Evolutionary conservation across 768 basidiomycete species (phyloP).

Genomic region (Tulasnella sp.): DNA sequence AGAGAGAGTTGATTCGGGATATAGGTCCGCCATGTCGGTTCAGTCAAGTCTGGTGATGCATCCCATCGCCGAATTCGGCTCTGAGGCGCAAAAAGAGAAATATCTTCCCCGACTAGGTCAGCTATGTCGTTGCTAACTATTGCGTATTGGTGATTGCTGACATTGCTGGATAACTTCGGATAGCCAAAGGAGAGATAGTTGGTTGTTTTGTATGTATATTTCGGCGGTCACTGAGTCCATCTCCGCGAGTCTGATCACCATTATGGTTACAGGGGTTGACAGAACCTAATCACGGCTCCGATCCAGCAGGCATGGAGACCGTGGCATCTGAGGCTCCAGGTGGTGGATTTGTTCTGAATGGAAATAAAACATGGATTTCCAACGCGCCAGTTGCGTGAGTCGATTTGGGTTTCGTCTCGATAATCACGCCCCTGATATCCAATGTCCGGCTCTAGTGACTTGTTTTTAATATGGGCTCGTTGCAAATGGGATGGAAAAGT

Average conservation of each 20-base stretch:
- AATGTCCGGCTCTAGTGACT: slow-evolving; percentile 55
- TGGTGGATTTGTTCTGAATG: slow-evolving; percentile 75
- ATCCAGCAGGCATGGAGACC: slow-evolving; percentile 97
- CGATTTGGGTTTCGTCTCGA: not conserved
- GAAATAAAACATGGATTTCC: slow-evolving; percentile 96
- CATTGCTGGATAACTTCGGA: not conserved
- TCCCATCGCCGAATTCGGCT: slow-evolving; percentile 78
- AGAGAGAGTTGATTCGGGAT: slow-evolving; percentile 94
- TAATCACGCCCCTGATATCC: no score
- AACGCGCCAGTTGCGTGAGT: slow-evolving; percentile 83
- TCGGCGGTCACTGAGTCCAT: not conserved
- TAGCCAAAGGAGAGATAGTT: slow-evolving; percentile 72
- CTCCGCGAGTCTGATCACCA: not conserved
- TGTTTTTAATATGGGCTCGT: slow-evolving; percentile 88
- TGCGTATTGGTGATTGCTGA: not conserved
- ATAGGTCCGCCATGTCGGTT: slow-evolving; percentile 87
- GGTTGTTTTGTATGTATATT: slow-evolving; percentile 76
- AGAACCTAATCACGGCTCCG: slow-evolving; percentile 94
- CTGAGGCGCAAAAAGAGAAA: slow-evolving; percentile 78
- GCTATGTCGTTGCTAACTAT: slow-evolving; percentile 16
- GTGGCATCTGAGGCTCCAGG: slow-evolving; percentile 63
- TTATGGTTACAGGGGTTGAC: slow-evolving; percentile 58
- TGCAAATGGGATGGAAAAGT: slow-evolving; percentile 90
- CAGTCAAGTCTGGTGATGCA: slow-evolving; percentile 97
- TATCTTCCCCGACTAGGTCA: slow-evolving; percentile 74